Evolutionary conservation across 1,284 basidiomycete genomes (phyloP).

Genomic region (Fomitopsis palustris): DNA sequence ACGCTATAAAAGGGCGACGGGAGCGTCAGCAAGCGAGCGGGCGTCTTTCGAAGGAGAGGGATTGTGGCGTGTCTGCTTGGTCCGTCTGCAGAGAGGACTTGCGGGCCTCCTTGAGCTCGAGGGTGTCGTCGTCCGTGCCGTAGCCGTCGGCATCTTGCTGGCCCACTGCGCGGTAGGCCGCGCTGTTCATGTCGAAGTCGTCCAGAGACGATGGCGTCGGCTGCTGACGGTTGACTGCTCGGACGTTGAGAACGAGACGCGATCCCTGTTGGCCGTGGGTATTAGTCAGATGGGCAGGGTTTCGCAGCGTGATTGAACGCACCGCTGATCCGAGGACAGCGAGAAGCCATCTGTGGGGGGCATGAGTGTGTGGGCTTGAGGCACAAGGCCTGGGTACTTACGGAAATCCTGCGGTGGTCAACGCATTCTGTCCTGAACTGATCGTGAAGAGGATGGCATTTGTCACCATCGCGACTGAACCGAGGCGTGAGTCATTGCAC

Average conservation of each 20-base stretch:
- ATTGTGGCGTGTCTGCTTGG: background rate
- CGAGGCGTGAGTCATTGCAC: background rate
- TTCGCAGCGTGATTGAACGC: background rate
- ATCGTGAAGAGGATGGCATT: conserved; percentile 26
- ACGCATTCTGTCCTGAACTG: conserved; percentile 16
- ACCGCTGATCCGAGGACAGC: conserved; percentile 23
- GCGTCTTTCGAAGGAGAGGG: background rate
- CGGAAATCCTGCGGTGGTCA: conserved; percentile 25
- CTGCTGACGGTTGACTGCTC: conserved; percentile 3
- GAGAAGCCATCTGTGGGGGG: conserved; percentile 20
- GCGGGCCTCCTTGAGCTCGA: background rate
- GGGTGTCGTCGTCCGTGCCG: background rate
- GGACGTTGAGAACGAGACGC: conserved; percentile 24
- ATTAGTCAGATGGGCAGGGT: background rate
- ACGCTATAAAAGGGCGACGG: background rate
- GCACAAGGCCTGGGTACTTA: conserved; percentile 8
- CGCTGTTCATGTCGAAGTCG: background rate
- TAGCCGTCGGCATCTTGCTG: background rate
- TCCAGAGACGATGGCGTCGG: background rate
- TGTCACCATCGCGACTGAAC: conserved; percentile 21
- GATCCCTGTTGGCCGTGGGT: conserved; percentile 16
- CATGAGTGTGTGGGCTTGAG: background rate
- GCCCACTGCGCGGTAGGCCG: background rate
- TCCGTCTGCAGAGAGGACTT: background rate
- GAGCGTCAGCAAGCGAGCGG: background rate